phyloP scores from a whole-genome alignment of 306 rosid genomes.

The Vigna unguiculata region DNA sequence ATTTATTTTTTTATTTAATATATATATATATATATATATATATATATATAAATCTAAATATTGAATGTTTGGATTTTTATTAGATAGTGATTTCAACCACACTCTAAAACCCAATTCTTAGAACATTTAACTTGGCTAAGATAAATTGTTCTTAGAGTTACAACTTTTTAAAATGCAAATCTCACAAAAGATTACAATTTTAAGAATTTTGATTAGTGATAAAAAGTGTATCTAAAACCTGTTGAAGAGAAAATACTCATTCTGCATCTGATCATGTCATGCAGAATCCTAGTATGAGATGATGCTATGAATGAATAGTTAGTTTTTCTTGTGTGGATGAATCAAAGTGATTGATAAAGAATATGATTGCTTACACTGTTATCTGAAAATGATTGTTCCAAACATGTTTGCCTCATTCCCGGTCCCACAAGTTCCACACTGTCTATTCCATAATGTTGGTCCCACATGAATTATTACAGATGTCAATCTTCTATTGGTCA shows the following conservation, averaged over 20 bases:
- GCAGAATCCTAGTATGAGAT: too few species aligned
- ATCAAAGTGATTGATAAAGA: constrained; percentile 15
- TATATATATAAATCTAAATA: not conserved
- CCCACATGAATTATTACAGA: constrained; percentile 48
- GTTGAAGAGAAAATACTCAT: too few species aligned
- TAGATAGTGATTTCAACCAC: not conserved
- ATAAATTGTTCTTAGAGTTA: too few species aligned
- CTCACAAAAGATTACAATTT: too few species aligned
- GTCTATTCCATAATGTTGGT: constrained; percentile 12
- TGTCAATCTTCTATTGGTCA: constrained; percentile 14
- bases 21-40: not conserved
- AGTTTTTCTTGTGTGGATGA: not conserved
- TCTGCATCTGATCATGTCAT: too few species aligned
- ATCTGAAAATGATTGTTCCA: constrained; percentile 48
- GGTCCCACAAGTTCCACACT: constrained; percentile 40
- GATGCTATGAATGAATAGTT: not conserved
- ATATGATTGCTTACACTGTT: constrained; percentile 32
- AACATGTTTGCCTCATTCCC: constrained; percentile 50
- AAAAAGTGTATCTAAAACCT: too few species aligned
- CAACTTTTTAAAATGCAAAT: too few species aligned
- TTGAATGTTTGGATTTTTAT: not conserved
- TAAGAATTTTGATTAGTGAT: too few species aligned
- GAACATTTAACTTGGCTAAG: too few species aligned
- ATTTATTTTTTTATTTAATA: too few species aligned
- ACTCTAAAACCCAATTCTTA: too few species aligned